Conservation (phyloP, 257 asterid species). For the Cinchona pubescens region DNA sequence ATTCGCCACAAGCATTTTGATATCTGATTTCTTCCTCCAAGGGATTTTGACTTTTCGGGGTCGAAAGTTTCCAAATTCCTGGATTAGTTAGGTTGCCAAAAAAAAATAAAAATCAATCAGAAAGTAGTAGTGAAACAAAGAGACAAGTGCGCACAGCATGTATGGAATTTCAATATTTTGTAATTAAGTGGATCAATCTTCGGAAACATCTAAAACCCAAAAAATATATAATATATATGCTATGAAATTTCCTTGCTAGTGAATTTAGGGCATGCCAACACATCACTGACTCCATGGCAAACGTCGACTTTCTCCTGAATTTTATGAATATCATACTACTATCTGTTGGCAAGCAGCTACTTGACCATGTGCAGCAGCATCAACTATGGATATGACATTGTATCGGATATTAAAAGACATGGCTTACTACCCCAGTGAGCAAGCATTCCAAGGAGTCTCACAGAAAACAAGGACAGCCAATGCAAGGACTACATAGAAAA, state of each 20-base stretch:
- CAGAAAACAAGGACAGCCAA: not conserved
- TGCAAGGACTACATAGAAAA: not conserved
- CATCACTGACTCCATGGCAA: not conserved
- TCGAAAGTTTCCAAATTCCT: not conserved
- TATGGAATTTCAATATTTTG: too few species aligned
- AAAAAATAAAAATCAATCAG: too few species aligned
- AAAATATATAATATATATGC: too few species aligned
- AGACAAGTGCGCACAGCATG: too few species aligned
- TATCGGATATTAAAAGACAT: not conserved
- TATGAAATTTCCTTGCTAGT: not conserved
- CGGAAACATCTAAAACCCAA: not conserved
- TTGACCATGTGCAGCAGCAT: slow-evolving; percentile 14
- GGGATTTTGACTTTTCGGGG: not conserved
- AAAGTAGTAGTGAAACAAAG: too few species aligned
- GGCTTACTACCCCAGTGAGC: not conserved
- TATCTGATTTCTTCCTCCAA: not conserved
- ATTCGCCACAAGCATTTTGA: slow-evolving; percentile 14
- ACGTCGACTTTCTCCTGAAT: not conserved
- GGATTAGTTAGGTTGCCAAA: not conserved
- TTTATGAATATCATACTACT: not conserved
- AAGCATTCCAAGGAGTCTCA: not conserved
- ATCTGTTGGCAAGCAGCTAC: not conserved
- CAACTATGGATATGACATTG: too few species aligned
- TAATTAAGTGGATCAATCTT: not conserved
- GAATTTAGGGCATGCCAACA: not conserved